Evolutionary conservation across 805 yeast species (phyloP).

Genomic region (Lipomyces kockii): DNA sequence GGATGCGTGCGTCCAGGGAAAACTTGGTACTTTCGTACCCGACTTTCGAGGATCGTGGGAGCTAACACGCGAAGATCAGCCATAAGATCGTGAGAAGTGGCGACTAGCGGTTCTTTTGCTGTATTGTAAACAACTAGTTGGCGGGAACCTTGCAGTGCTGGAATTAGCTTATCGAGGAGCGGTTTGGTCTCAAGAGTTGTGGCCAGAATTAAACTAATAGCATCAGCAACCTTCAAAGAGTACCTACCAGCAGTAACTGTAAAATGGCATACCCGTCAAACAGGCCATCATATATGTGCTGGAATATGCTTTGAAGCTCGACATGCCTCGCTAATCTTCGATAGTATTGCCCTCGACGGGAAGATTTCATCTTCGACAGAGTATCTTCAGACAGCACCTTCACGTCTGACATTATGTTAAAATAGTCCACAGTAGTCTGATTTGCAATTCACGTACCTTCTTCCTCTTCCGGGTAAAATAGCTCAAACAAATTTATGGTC

Average conservation of each 20-base stretch:
- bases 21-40: slow-evolving; percentile 87
- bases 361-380: slow-evolving; percentile 58
- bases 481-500: slow-evolving; percentile 76
- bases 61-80: slow-evolving; percentile 73
- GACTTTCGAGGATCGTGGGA: slow-evolving; percentile 79
- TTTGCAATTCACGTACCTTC: slow-evolving; percentile 51
- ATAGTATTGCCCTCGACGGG: slow-evolving; percentile 67
- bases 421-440: neutral
- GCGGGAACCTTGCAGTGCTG: slow-evolving; percentile 78
- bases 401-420: slow-evolving; percentile 34
- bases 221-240: slow-evolving; percentile 54
- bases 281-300: slow-evolving; percentile 41
- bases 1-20: slow-evolving; percentile 95
- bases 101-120: slow-evolving; percentile 77
- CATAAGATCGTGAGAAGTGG: slow-evolving; percentile 69
- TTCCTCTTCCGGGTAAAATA: slow-evolving; percentile 73
- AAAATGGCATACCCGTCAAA: slow-evolving; percentile 33
- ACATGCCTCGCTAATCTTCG: slow-evolving; percentile 65
- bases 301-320: slow-evolving; percentile 42
- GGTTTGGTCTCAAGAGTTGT: slow-evolving; percentile 73
- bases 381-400: slow-evolving; percentile 55
- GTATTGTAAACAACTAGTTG: slow-evolving; percentile 84
- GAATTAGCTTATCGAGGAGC: slow-evolving; percentile 64
- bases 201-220: slow-evolving; percentile 74
- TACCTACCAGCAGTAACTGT: neutral